These are phyloP conservation scores for Ophiocordyceps australis DNA, from an alignment of 2,329 filamentous ascomycete species.

Conservation along the genomic window DNA sequence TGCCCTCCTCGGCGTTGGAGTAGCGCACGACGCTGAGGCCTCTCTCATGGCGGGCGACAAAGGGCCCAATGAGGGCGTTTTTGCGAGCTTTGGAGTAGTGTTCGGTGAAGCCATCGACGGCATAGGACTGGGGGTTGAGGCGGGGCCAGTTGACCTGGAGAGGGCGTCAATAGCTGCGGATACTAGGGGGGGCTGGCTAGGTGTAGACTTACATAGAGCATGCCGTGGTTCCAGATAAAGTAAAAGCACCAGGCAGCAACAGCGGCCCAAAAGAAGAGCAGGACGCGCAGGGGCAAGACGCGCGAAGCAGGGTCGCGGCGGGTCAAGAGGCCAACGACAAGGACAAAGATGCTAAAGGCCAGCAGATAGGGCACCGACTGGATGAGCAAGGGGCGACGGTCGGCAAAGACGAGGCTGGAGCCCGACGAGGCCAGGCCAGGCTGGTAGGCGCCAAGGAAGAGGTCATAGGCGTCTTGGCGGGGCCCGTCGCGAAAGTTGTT, in stretches of 20 bases:
- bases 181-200: background rate
- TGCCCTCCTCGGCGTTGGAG: constrained; percentile 83
- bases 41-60: constrained; percentile 54
- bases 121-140: constrained; percentile 74
- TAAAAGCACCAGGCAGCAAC: constrained; percentile 53
- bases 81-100: constrained; percentile 68
- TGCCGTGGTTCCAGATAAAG: constrained; percentile 72
- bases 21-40: constrained; percentile 70
- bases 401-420: constrained; percentile 58
- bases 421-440: constrained; percentile 56
- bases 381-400: constrained; percentile 70
- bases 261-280: constrained; percentile 60
- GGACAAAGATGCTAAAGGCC: constrained; percentile 69
- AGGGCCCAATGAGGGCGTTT: constrained; percentile 60
- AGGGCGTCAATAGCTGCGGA: constrained; percentile 3
- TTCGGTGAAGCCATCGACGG: constrained; percentile 75
- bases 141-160: constrained; percentile 95
- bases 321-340: constrained; percentile 58
- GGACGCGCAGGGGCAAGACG: constrained; percentile 65
- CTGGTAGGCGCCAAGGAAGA: constrained; percentile 78
- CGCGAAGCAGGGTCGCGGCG: constrained; percentile 52
- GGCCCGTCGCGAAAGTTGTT: constrained; percentile 96
- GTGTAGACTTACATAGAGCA: constrained; percentile 66
- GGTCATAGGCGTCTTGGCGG: constrained; percentile 84
- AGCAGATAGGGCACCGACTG: constrained; percentile 89